These are phyloP conservation scores for Lipomyces chichibuensis DNA, from an alignment of 805 yeast species.

Conservation along the genomic window DNA sequence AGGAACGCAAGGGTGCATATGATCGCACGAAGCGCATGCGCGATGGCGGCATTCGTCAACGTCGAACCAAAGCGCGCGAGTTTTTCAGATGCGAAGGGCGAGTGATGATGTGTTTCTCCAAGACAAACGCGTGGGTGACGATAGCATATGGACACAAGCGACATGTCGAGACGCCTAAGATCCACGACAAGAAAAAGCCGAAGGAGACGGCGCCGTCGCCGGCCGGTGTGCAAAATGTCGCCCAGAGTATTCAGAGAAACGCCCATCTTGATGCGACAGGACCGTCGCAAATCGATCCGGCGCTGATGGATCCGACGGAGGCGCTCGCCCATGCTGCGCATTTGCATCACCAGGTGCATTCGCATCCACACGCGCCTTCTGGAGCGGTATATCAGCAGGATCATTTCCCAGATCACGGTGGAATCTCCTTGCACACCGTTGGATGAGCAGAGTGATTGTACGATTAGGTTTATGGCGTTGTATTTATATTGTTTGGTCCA, in stretches of 20 bases:
- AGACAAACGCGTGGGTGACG: slow-evolving; percentile 33
- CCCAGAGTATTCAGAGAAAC: not conserved
- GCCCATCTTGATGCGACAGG: not conserved
- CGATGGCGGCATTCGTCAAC: slow-evolving; percentile 34
- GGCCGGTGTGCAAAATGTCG: not conserved
- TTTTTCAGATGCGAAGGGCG: slow-evolving; percentile 34
- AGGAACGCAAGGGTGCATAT: slow-evolving; percentile 33
- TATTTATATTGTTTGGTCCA: not conserved
- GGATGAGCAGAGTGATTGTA: not conserved
- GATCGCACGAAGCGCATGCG: slow-evolving; percentile 35
- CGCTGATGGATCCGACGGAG: slow-evolving; percentile 26
- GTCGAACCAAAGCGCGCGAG: slow-evolving; percentile 32
- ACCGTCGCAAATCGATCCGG: slow-evolving; percentile 23
- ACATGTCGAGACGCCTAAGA: slow-evolving; percentile 32
- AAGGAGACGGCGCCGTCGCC: not conserved
- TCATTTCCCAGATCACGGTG: slow-evolving; percentile 3
- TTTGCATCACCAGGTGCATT: slow-evolving; percentile 10
- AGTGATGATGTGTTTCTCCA: slow-evolving; percentile 29
- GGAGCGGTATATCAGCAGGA: slow-evolving; percentile 10
- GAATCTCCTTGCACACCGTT: slow-evolving; percentile 5
- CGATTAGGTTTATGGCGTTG: not conserved
- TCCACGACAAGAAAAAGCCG: slow-evolving; percentile 25
- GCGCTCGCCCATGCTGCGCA: slow-evolving; percentile 13
- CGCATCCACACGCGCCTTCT: slow-evolving; percentile 5
- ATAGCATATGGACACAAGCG: slow-evolving; percentile 30